A percentile compares a stretch with the other conserved stretches of the same genome.
Conservation (phyloP, 1,139 yeast genomes). For the Saccharomycopsis hybrid region DNA sequence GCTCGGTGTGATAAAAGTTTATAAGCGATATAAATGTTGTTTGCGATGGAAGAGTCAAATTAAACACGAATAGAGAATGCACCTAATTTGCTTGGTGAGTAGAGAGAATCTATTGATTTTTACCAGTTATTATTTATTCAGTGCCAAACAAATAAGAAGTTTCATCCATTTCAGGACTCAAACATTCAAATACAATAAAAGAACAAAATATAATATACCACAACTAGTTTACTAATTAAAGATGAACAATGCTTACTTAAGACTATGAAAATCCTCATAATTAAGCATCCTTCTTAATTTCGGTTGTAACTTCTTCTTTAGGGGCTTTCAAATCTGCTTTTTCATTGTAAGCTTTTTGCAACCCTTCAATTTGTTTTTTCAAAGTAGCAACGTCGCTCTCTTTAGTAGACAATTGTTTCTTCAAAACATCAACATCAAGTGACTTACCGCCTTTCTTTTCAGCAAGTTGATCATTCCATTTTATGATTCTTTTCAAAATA, state of each 20-base stretch:
- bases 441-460: slow-evolving; percentile 1
- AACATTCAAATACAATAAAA: too few species aligned
- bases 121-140: too few species aligned
- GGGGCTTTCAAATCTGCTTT: slow-evolving; percentile 13
- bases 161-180: too few species aligned
- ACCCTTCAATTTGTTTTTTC: slow-evolving; percentile 19
- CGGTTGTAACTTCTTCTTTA: background rate
- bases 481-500: slow-evolving; percentile 17
- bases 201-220: too few species aligned
- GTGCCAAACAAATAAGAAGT: too few species aligned
- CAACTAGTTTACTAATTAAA: too few species aligned
- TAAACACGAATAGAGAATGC: too few species aligned
- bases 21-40: too few species aligned
- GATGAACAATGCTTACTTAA: background rate
- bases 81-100: too few species aligned
- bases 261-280: background rate
- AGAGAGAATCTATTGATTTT: too few species aligned
- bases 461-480: slow-evolving; percentile 16
- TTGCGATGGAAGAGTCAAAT: too few species aligned
- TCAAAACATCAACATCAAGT: slow-evolving; percentile 2
- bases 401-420: slow-evolving; percentile 13
- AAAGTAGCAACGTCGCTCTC: slow-evolving; percentile 12
- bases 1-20: too few species aligned
- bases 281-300: background rate
- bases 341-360: slow-evolving; percentile 18